A percentile compares a stretch with the other conserved stretches of the same genome.
Evolutionary conservation across 2,329 filamentous ascomycete genomes (phyloP).

Genomic region (Aureobasidium sp.): DNA sequence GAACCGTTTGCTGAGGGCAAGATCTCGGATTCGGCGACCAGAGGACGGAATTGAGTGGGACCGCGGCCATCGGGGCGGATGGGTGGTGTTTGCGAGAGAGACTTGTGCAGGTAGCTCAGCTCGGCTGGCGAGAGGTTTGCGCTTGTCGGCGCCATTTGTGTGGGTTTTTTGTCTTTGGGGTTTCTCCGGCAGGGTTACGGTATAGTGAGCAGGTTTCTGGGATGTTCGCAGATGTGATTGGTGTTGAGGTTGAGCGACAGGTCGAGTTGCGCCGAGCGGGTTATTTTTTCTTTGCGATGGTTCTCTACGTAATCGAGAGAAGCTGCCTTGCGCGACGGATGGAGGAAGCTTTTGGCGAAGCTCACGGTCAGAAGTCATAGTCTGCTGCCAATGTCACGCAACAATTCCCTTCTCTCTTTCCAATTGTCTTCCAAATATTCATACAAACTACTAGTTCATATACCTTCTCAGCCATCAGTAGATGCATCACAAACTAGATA

Average conservation of each 20-base stretch:
- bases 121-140: constrained; percentile 84
- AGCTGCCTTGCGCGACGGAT: neutral
- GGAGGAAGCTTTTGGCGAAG: neutral
- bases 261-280: neutral
- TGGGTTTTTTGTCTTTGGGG: neutral
- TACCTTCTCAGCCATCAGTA: neutral
- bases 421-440: neutral
- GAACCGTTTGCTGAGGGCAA: constrained; percentile 85
- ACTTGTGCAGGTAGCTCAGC: constrained; percentile 87
- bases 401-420: neutral
- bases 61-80: constrained; percentile 82
- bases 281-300: constrained; percentile 5
- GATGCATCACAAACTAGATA: neutral
- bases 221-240: neutral
- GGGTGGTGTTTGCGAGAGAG: constrained; percentile 70
- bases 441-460: neutral
- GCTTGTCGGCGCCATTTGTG: constrained; percentile 52
- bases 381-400: neutral
- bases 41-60: constrained; percentile 77
- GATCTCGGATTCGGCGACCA: constrained; percentile 83
- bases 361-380: too few relatives aligned
- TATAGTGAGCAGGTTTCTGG: neutral
- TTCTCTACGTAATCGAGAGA: constrained; percentile 7
- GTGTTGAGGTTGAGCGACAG: neutral
- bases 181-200: neutral